A percentile compares a stretch with the other conserved stretches of the same genome.
These are phyloP conservation scores for Termitomyces sp. DNA, from an alignment of 1,284 basidiomycete species.

Conservation along the genomic window DNA sequence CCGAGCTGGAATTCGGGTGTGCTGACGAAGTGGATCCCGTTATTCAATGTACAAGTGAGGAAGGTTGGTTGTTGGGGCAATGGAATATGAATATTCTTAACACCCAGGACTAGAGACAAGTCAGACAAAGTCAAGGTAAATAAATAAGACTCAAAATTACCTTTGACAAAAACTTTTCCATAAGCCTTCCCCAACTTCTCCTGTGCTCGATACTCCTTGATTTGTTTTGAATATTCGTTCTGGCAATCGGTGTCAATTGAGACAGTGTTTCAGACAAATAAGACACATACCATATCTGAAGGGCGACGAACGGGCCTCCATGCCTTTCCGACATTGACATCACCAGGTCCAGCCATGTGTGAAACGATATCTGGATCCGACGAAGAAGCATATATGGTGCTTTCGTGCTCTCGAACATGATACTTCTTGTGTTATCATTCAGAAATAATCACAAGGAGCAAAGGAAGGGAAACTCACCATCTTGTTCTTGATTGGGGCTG, in stretches of 20 bases:
- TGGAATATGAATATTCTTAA: constrained; percentile 69
- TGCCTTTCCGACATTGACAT: constrained; percentile 77
- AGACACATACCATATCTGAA: constrained; percentile 79
- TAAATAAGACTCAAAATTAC: constrained; percentile 31
- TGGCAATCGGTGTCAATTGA: constrained; percentile 44
- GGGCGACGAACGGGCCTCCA: constrained; percentile 87
- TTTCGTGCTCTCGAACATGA: constrained; percentile 63
- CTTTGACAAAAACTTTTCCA: constrained; percentile 93
- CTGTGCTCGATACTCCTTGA: constrained; percentile 73
- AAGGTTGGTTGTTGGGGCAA: constrained; percentile 69
- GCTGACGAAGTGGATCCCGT: constrained; percentile 94
- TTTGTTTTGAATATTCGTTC: constrained; percentile 91
- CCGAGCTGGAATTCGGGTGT: constrained; percentile 75
- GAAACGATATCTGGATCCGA: constrained; percentile 64
- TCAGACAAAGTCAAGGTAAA: background rate
- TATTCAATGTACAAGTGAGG: constrained; percentile 90
- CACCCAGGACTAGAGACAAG: constrained; percentile 64
- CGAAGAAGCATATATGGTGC: constrained; percentile 78
- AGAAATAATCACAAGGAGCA: constrained; percentile 10
- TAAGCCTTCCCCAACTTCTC: constrained; percentile 76
- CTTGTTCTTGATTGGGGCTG: constrained; percentile 34
- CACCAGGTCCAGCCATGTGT: constrained; percentile 68
- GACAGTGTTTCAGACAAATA: background rate
- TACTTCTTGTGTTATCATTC: constrained; percentile 38
- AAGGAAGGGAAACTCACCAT: constrained; percentile 36